Evolutionary conservation across 352 stramenopile genomes (phyloP), one percentile per base, ranked within the genome.

Genomic region (Pythium aphanidermatum): DNA sequence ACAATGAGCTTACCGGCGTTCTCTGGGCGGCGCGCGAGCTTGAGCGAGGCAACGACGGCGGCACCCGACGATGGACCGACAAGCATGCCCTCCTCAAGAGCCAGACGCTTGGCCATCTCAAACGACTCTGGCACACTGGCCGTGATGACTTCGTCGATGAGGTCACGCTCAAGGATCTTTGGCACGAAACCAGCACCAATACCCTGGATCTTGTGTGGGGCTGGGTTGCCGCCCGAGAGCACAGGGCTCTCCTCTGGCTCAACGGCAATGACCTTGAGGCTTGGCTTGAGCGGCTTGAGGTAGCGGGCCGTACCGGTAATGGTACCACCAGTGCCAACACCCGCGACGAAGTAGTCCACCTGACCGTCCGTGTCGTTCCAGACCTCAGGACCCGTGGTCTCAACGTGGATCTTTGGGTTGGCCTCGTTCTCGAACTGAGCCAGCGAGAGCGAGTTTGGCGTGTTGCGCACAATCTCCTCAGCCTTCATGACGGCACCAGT

Each of bases 381-480:
- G 45, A 96, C 74, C 51, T 96, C 86, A 2, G 80, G 81, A 12
- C 83, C 86, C 12, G 85, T 95, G 12, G 84, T 94, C 60, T 94
- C 72, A 46, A 77, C 91, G 65, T 96, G 84, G 60, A 95, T 91
- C 55, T 60, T 63, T 28, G 92, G 91, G 74, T 98, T 98, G 32
- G 95, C 93, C 14, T 86, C 85, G 74, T 98, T 98, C 61, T 98
- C 96, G 61, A 98, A 98, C 69, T 98, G 95, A 31, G 88, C 79
- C 12, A 98, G 76, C 19, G 95, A 75, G 44, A 92, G 55, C 31
- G 79, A 64, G 51, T 86, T 86, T n/a, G 76, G 65, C 31, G 79
- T 83, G 46, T 86, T 86, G 27, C 65, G 64, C 12, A 89, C 67
- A 17, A 93, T 72, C 34, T 92, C 75, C 11, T 87, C 77, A 27